Base-by-base conservation (phyloP, 257 asterid genomes). In the Penstemon eatonii region DNA sequence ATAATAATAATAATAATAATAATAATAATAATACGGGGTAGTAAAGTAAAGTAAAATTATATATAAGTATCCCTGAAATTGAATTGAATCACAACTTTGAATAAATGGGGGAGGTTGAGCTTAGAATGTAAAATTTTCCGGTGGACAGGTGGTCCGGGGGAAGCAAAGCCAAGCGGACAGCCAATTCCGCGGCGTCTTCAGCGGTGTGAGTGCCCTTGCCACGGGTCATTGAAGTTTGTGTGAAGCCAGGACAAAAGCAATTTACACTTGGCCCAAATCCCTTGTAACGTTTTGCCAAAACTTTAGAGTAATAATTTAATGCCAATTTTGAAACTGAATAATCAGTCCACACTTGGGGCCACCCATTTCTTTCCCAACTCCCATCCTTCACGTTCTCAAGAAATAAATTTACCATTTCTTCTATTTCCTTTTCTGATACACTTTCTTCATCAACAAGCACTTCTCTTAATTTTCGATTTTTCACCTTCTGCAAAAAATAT, bases 331-430 rank as follows among this genome's bases (percentile, higher is more conserved):
- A 90, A 19, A 90, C 89, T 12, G 97, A 83, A 66, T 90, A 87
- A 49, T 90, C 97, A 2, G 94, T 86, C 97, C 97, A 90, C 3
- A 86, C 74, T 58, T 76, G 64, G 3, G 97, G 96, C 97, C 97
- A 90, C 8, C 97, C 97, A 38, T 80, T 74, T 36, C 55, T 78
- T 75, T 76, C 38, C 90, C 96, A 90, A 11, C 74, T 84, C 67
- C 82, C 89, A 37, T 66, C 74, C 57, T 77, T 87, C 66, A 84
- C 93, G 19, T 80, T 59, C n/a, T 81, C 81, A 5, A 90, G 71
- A 68, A 90, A 90, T 51, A 75, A 15, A 4, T 60, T 47, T 1
- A 87, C 65, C 81, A 90, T 86, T 39, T 40, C 71, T 7, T 90
- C 85, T 8, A 87, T 79, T 43, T 86, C 53, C 5, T 46, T 67